Evolutionary conservation across 345 rosid genomes (phyloP).

Genomic region (Brassica carinata): DNA sequence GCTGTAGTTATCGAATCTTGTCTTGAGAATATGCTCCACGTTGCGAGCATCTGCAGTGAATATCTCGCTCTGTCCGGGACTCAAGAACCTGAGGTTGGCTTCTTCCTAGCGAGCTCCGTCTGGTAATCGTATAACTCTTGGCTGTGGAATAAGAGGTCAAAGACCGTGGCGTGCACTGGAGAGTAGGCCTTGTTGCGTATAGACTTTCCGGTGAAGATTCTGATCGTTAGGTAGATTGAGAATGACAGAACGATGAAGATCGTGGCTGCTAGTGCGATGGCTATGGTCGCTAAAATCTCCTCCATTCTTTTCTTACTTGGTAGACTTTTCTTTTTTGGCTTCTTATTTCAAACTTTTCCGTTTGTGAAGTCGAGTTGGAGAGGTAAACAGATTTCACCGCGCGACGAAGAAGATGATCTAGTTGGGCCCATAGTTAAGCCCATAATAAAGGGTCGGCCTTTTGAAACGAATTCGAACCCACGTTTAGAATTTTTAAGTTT

Average conservation of each 20-base stretch:
- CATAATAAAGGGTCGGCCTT: not conserved
- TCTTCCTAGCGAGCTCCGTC: conserved; percentile 46
- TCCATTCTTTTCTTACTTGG: not conserved
- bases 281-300: conserved; percentile 39
- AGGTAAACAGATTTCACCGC: not conserved
- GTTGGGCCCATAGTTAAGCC: not conserved
- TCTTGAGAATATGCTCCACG: conserved; percentile 64
- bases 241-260: conserved; percentile 30
- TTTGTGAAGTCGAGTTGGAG: not conserved
- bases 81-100: conserved; percentile 62
- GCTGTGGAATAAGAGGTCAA: conserved; percentile 47
- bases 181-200: conserved; percentile 46
- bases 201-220: conserved; percentile 54
- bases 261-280: conserved; percentile 29
- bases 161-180: conserved; percentile 64
- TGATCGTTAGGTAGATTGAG: conserved; percentile 36
- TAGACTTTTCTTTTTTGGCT: not conserved
- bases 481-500: not conserved
- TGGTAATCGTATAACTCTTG: conserved; percentile 59
- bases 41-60: conserved; percentile 64
- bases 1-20: conserved; percentile 52
- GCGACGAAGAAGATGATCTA: not conserved
- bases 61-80: conserved; percentile 46
- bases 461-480: not conserved
- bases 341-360: not conserved